Conservation (phyloP, 208 protist genomes). For the Crithidia thermophila region DNA sequence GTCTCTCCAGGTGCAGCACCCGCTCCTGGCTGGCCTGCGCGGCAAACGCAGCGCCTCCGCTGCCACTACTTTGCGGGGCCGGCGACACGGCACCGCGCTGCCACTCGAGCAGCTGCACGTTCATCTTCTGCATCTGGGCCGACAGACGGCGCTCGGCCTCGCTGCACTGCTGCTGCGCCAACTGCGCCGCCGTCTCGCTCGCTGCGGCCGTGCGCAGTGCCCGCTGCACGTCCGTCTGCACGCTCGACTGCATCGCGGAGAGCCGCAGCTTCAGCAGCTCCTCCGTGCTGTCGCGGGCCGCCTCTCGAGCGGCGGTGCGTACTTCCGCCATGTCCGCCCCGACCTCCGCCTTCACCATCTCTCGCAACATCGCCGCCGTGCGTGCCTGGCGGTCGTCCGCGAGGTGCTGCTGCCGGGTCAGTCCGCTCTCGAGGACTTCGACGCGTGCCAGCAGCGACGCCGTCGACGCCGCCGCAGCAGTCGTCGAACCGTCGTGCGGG, state of each 20-base stretch:
- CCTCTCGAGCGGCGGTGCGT: conserved; percentile 73
- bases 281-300: conserved; percentile 63
- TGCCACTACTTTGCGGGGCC: not conserved
- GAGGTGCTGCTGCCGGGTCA: conserved; percentile 50
- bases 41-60: not conserved
- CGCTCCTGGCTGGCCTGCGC: conserved; percentile 9
- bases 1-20: conserved; percentile 5
- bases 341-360: conserved; percentile 61
- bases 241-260: conserved; percentile 47
- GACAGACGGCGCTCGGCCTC: conserved; percentile 22
- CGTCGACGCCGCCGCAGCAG: not conserved
- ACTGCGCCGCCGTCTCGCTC: conserved; percentile 40
- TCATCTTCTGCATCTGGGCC: conserved; percentile 23
- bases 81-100: conserved; percentile 20
- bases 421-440: conserved; percentile 50
- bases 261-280: conserved; percentile 65
- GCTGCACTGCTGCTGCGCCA: conserved; percentile 29
- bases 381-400: conserved; percentile 55
- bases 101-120: conserved; percentile 27
- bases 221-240: conserved; percentile 53
- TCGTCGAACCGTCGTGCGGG: not conserved
- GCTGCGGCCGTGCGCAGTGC: conserved; percentile 51
- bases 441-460: conserved; percentile 38
- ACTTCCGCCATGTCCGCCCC: conserved; percentile 68
- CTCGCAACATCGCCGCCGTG: conserved; percentile 35